phyloP scores from a whole-genome alignment of 345 rosid species.

The Aegle marmelos region DNA sequence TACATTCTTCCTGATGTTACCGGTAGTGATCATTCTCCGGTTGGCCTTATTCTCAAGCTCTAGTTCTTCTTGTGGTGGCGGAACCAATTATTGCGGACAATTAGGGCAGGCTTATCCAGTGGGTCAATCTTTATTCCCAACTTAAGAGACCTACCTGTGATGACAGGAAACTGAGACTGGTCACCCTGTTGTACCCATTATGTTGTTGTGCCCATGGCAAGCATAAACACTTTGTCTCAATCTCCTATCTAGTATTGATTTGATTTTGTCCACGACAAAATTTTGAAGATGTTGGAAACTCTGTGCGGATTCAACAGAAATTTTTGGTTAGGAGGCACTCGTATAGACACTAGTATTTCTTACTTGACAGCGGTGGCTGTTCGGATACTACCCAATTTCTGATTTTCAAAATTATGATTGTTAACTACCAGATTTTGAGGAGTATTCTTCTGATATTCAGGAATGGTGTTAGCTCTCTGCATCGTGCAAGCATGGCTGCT shows the following conservation, averaged over 20 bases:
- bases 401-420: not conserved
- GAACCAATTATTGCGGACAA: slow-evolving; percentile 1
- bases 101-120: slow-evolving; percentile 4
- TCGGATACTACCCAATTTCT: not conserved
- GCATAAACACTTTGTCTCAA: not conserved
- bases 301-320: not conserved
- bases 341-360: not conserved
- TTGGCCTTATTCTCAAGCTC: slow-evolving; percentile 69
- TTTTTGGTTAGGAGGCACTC: not conserved
- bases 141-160: not conserved
- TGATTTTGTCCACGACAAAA: not conserved
- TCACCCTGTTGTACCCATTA: not conserved
- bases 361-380: not conserved
- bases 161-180: not conserved
- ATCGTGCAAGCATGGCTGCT: not conserved
- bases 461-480: not conserved
- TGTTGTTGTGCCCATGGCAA: not conserved
- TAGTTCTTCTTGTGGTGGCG: slow-evolving; percentile 28
- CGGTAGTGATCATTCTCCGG: slow-evolving; percentile 93
- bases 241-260: not conserved
- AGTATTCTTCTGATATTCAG: not conserved
- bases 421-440: not conserved
- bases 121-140: slow-evolving; percentile 1
- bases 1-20: slow-evolving; percentile 78
- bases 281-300: not conserved